phyloP scores from a whole-genome alignment of 805 yeast species.

The Saccharomycopsis synnaedendra region DNA sequence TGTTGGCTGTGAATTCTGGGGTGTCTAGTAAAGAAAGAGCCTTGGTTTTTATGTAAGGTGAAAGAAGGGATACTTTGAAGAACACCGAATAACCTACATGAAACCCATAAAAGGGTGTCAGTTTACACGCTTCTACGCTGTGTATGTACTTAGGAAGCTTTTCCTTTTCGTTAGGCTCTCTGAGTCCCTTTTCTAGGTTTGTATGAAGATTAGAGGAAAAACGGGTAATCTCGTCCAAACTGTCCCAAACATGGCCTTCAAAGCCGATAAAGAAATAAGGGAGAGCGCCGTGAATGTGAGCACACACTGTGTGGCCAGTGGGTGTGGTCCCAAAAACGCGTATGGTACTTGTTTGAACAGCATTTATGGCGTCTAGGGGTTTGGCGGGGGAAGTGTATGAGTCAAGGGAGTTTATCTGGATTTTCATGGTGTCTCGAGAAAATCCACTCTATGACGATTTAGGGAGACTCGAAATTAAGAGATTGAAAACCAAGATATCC shows the following conservation, averaged over 20 bases:
- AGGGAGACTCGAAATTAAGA: too few relatives aligned
- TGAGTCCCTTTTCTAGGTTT: slow-evolving; percentile 34
- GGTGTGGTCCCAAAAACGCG: slow-evolving; percentile 65
- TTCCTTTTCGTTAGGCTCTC: slow-evolving; percentile 27
- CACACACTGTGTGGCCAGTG: slow-evolving; percentile 44
- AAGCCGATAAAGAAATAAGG: slow-evolving; percentile 69
- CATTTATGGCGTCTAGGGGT: slow-evolving; percentile 20
- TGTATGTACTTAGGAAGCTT: slow-evolving; percentile 33
- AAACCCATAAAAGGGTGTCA: slow-evolving; percentile 77
- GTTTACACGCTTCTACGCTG: slow-evolving; percentile 54
- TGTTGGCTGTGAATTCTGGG: slow-evolving; percentile 13
- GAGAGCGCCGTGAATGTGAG: slow-evolving; percentile 75
- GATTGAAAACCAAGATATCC: too few relatives aligned
- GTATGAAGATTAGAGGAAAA: slow-evolving; percentile 30
- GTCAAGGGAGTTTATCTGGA: slow-evolving; percentile 57
- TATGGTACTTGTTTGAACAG: slow-evolving; percentile 27
- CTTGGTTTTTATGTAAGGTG: slow-evolving; percentile 48
- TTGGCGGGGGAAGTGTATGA: slow-evolving; percentile 41
- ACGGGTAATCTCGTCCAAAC: slow-evolving; percentile 19
- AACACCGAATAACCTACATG: slow-evolving; percentile 51
- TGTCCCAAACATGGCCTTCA: slow-evolving; percentile 20
- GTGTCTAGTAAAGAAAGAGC: slow-evolving; percentile 36
- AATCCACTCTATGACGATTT: too few relatives aligned
- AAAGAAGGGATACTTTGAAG: slow-evolving; percentile 56
- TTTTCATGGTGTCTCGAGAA: slow-evolving; percentile 18